Base-by-base conservation (phyloP, 106 monocot genomes). In the Dendrobium nobile region DNA sequence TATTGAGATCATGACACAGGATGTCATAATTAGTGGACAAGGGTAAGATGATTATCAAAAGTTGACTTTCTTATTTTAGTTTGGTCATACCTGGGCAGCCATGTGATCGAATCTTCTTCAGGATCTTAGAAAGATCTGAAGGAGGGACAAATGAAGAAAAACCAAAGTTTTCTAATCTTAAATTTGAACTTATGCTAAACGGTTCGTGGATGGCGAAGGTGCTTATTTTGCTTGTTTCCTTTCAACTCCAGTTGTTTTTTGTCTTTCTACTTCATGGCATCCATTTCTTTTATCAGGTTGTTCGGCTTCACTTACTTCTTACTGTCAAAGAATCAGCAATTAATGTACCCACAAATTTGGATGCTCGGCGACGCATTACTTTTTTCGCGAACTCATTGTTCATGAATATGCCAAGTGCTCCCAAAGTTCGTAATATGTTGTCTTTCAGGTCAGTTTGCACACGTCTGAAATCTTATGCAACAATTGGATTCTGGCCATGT, bases 291-390 rank as follows among this genome's bases (percentile, higher is more conserved):
- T 80, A 10, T n/a, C 84, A 96, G 96, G 91, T 91, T 78, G 81
- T 86, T 70, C 85, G 96, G 79, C 91, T 96, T 78, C 87, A 89
- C 84, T 74, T 96, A 16, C 85, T 96, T 72, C 77, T 94, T 75
- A 94, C 93, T 40, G 86, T 92, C 64, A 96, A 96, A 75, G 96
- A 96, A 90, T 96, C 96, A 78, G 96, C 93, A 80, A 93, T 93
- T 82, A 88, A 92, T 78, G 93, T 96, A 78, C 96, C 96, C 17
- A 88, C 83, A 72, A 93, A 96, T 88, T 86, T 96, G 73, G 96
- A 96, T 84, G 96, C 96, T 72, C 86, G 96, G 5, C 85, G 96
- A 10, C 90, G 93, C 16, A 92, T 93, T 64, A 96, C 96, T 28
- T 96, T 96, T 83, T 96, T 96, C 84, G 87, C 95, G 41, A 96